A percentile compares a stretch with the other conserved stretches of the same genome.
These are phyloP conservation scores for Alternaria sp. DNA, from an alignment of 2,329 filamentous ascomycete genomes.

Conservation along the genomic window DNA sequence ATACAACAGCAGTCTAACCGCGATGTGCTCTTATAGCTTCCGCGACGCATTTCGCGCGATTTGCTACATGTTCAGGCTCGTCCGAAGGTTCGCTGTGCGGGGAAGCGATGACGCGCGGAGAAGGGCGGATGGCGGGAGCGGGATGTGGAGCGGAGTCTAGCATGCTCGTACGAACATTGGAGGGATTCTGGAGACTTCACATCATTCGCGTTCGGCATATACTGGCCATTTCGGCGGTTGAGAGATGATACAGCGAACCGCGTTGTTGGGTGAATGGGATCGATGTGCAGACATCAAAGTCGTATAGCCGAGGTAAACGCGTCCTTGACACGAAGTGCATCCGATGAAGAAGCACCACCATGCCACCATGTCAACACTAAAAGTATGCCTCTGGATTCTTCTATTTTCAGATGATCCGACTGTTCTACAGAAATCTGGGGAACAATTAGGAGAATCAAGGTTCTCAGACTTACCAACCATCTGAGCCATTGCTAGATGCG, in stretches of 20 bases:
- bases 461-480: not conserved
- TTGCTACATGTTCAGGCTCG: not conserved
- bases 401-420: not conserved
- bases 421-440: not conserved
- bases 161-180: not conserved
- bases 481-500: not conserved
- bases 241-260: not conserved
- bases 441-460: not conserved
- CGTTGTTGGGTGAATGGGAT: not conserved
- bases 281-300: not conserved
- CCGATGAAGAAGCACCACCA: not conserved
- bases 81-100: not conserved
- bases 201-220: not conserved
- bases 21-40: not conserved
- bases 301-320: not conserved
- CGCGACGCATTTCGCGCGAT: not conserved
- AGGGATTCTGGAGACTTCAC: not conserved
- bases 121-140: not conserved
- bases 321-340: not conserved
- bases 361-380: too few relatives aligned
- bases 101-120: slow-evolving; percentile 1
- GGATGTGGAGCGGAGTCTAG: not conserved
- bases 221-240: too few relatives aligned
- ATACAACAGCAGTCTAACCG: not conserved
- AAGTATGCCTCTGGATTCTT: not conserved